Conservation (phyloP, 208 protist genomes). For the Trypanosomatidae sp. region DNA sequence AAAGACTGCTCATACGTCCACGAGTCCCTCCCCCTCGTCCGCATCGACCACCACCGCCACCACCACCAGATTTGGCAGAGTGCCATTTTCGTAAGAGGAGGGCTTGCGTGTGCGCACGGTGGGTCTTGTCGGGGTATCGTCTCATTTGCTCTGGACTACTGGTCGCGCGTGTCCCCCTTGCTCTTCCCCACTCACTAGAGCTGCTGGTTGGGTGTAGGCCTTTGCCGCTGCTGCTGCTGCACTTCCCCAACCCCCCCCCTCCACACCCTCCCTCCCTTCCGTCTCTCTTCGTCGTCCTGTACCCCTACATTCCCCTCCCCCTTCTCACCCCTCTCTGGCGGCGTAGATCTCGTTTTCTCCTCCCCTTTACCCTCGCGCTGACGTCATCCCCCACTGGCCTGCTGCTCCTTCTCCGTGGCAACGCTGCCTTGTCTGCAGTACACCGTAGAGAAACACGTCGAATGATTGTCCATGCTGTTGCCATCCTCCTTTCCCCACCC, state of each 20-base stretch:
- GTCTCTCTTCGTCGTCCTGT: neutral
- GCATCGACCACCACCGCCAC: neutral
- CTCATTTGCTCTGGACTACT: neutral
- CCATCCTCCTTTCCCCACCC: constrained; percentile 1
- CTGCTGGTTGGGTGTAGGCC: neutral
- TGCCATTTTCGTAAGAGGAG: neutral
- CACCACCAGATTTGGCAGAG: neutral
- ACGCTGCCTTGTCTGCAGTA: constrained; percentile 4
- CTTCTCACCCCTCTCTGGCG: neutral
- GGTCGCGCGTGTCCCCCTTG: neutral
- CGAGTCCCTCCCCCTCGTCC: constrained; percentile 4
- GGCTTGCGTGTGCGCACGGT: neutral
- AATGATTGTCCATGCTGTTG: neutral
- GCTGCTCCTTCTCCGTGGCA: constrained; percentile 1
- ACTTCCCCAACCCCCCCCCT: neutral
- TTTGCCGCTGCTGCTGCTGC: neutral
- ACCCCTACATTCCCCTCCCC: neutral
- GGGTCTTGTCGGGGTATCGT: neutral
- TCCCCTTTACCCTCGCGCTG: no score
- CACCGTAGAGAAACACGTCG: no score
- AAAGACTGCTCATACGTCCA: neutral
- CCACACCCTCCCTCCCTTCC: neutral
- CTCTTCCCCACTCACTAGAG: neutral
- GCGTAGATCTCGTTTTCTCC: neutral
- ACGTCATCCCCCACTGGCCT: neutral